These are phyloP conservation scores for Diospyros kaki DNA, from an alignment of 148 eudicot genomes.

Conservation along the genomic window DNA sequence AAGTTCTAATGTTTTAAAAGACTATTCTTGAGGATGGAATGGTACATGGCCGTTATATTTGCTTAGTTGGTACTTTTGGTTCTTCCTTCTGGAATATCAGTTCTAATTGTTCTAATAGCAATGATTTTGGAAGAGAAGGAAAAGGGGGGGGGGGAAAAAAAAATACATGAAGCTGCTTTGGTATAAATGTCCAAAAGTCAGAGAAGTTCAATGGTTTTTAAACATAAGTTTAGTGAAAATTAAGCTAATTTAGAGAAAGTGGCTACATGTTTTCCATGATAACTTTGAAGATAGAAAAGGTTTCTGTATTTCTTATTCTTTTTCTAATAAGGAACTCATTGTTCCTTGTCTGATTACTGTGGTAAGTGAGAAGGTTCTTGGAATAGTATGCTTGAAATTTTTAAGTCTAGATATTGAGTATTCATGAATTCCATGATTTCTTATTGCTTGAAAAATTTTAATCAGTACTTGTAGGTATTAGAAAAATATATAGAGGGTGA, in stretches of 20 bases:
- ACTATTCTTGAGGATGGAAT: neutral
- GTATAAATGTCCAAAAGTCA: neutral
- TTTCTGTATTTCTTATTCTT: neutral
- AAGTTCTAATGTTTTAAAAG: conserved; percentile 6
- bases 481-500: no score
- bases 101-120: neutral
- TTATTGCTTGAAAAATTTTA: neutral
- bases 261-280: neutral
- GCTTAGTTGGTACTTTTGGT: neutral
- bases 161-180: no score
- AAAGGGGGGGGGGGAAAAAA: neutral
- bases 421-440: neutral
- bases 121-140: neutral
- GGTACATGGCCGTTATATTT: neutral
- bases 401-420: no score
- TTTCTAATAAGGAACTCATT: neutral
- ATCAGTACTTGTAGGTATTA: no score
- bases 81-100: neutral
- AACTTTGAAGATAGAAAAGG: neutral
- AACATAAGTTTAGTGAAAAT: neutral
- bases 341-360: neutral
- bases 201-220: neutral
- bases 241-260: neutral
- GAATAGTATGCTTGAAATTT: no score
- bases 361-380: neutral